phyloP scores from a whole-genome alignment of 306 rosid genomes.

The Amphicarpaea edgeworthii region DNA sequence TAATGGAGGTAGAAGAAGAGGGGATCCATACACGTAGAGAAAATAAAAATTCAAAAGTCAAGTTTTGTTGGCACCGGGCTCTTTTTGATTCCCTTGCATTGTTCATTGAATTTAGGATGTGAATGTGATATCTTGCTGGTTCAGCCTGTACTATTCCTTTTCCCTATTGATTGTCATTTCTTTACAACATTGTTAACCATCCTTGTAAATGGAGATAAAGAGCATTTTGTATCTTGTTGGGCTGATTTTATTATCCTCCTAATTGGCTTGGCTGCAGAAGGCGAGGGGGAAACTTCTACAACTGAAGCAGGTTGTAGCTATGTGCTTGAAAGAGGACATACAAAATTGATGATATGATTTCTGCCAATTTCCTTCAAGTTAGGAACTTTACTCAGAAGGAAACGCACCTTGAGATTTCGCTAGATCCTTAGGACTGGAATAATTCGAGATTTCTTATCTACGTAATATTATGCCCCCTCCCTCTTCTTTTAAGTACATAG shows the following conservation, averaged over 20 bases:
- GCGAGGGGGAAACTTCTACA: conserved; percentile 78
- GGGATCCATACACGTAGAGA: neutral
- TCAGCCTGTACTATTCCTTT: conserved; percentile 9
- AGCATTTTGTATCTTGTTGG: conserved; percentile 26
- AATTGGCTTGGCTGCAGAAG: conserved; percentile 61
- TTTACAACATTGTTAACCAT: neutral
- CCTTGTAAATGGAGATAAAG: neutral
- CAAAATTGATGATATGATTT: conserved; percentile 57
- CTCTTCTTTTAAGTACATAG: conserved; percentile 22
- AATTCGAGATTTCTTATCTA: conserved; percentile 13
- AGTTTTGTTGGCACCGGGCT: conserved; percentile 27
- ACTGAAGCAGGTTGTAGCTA: conserved; percentile 68
- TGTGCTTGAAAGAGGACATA: conserved; percentile 76
- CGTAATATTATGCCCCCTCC: conserved; percentile 29
- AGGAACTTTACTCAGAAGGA: conserved; percentile 24
- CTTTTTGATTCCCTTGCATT: conserved; percentile 33
- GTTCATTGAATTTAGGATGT: conserved; percentile 23
- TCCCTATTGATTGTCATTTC: neutral
- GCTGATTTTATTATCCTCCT: conserved; percentile 39
- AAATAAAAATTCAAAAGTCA: conserved; percentile 19
- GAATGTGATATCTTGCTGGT: neutral
- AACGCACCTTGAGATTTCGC: conserved; percentile 35
- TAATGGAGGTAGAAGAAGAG: neutral
- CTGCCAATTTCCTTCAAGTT: conserved; percentile 44
- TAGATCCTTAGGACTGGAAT: conserved; percentile 28